Percentiles rank a stretch among this genome's conserved stretches.
These are phyloP conservation scores for Solanum pennellii DNA, from an alignment of 257 asterid genomes.

Conservation along the genomic window DNA sequence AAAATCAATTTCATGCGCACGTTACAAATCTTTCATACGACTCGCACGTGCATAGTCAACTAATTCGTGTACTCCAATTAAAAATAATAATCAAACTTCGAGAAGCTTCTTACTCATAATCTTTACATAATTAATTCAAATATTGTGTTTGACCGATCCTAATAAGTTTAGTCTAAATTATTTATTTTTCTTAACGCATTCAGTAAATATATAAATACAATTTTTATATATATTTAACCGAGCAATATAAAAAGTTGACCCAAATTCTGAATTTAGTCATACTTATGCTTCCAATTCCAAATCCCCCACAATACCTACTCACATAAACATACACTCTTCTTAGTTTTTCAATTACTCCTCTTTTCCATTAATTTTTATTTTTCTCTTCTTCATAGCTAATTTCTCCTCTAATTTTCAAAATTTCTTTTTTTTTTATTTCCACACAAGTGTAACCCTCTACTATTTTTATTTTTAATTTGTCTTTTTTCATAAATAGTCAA, in stretches of 20 bases:
- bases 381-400: neutral
- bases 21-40: no score
- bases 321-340: neutral
- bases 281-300: neutral
- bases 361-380: neutral
- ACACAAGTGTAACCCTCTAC: neutral
- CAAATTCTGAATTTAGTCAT: neutral
- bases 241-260: neutral
- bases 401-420: neutral
- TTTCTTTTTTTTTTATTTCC: neutral
- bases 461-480: neutral
- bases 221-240: neutral
- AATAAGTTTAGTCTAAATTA: neutral
- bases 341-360: slow-evolving; percentile 1
- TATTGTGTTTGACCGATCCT: neutral
- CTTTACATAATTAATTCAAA: neutral
- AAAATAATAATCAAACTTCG: no score
- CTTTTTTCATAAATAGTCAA: neutral
- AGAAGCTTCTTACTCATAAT: neutral
- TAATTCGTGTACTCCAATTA: neutral
- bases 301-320: neutral
- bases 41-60: neutral
- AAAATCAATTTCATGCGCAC: no score
- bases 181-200: neutral
- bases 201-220: neutral